Evolutionary conservation across 345 rosid genomes (phyloP).

Genomic region (Salix brachista): DNA sequence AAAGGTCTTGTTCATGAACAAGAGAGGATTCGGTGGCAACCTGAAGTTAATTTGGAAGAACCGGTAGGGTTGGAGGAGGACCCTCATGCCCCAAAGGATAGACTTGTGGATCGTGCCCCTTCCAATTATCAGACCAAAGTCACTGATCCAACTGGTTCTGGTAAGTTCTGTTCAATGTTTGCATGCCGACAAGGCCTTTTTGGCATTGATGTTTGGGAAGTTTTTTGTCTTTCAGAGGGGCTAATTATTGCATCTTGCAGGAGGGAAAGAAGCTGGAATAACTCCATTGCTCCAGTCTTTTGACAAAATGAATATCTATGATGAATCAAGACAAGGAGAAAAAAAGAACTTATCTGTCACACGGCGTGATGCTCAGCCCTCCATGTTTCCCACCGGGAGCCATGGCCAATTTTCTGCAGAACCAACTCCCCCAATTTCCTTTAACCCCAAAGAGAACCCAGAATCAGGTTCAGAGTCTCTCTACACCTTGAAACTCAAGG

Average conservation of each 20-base stretch:
- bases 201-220: not conserved
- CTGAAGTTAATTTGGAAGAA: slow-evolving; percentile 32
- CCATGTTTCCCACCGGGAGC: slow-evolving; percentile 39
- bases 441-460: slow-evolving; percentile 2
- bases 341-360: slow-evolving; percentile 4
- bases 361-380: not conserved
- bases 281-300: slow-evolving; percentile 32
- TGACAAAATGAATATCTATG: slow-evolving; percentile 33
- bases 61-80: slow-evolving; percentile 53
- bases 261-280: slow-evolving; percentile 34
- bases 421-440: slow-evolving; percentile 9
- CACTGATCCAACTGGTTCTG: slow-evolving; percentile 41
- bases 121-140: slow-evolving; percentile 60
- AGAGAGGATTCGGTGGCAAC: slow-evolving; percentile 29
- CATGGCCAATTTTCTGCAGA: slow-evolving; percentile 62
- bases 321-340: slow-evolving; percentile 11
- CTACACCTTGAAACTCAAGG: not conserved
- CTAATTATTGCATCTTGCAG: slow-evolving; percentile 7
- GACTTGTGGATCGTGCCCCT: slow-evolving; percentile 15
- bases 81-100: slow-evolving; percentile 40
- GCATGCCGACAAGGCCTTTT: not conserved
- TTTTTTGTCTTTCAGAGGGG: too few relatives aligned
- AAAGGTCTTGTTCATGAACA: slow-evolving; percentile 26
- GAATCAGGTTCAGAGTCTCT: not conserved
- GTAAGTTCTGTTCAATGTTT: slow-evolving; percentile 19